A percentile compares a stretch with the other conserved stretches of the same genome.
Evolutionary conservation across 2,329 filamentous ascomycete species (phyloP).

Genomic region (Chaetomiaceae sp.): DNA sequence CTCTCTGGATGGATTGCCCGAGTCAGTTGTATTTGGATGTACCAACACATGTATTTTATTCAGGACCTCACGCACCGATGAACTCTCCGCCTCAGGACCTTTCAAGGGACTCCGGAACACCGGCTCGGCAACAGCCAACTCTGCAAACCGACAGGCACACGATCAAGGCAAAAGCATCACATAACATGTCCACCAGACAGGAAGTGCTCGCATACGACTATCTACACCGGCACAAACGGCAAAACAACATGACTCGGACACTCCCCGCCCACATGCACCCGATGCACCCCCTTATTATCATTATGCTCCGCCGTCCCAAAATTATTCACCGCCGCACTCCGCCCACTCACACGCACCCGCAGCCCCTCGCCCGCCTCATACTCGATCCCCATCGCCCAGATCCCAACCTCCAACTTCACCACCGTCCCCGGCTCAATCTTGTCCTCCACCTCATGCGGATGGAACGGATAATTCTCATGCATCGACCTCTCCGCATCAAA

Average conservation of each 20-base stretch:
- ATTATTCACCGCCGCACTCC: constrained; percentile 1
- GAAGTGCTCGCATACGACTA: no score
- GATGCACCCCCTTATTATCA: not conserved
- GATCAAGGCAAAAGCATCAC: no score
- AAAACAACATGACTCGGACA: not conserved
- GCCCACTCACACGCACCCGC: not conserved
- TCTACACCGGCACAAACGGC: not conserved
- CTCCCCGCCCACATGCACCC: not conserved
- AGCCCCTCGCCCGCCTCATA: constrained; percentile 4
- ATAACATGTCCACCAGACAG: no score
- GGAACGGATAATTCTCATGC: constrained; percentile 1
- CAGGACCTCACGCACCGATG: no score
- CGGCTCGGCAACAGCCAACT: no score
- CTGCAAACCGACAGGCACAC: no score
- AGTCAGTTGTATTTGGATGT: no score
- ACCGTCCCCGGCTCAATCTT: constrained; percentile 1
- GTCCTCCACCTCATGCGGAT: constrained; percentile 2
- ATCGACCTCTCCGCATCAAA: not conserved
- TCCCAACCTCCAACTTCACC: constrained; percentile 1
- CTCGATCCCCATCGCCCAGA: constrained; percentile 3
- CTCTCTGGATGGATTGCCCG: no score
- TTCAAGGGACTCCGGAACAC: no score
- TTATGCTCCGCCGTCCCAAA: constrained; percentile 4
- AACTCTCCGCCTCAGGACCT: no score
- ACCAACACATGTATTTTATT: no score